Base-by-base conservation (phyloP, 176 grass and related monocot genomes). In the Microstegium vimineum region DNA sequence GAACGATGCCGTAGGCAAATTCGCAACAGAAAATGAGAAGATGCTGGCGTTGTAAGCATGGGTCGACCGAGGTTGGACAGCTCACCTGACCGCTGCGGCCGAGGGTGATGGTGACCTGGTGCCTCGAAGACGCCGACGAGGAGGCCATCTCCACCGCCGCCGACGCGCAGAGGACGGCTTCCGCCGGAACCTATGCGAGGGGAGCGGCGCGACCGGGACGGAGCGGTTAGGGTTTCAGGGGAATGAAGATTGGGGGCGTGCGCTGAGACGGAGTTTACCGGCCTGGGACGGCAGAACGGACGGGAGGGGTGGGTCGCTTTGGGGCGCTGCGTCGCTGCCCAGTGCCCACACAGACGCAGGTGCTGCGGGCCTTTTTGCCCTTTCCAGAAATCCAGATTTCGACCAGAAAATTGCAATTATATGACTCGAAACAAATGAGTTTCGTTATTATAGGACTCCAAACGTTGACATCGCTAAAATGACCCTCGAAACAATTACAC, bases 81-180 rank as follows among this genome's bases (percentile, higher is more conserved):
- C 82, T 88, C 49, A 94, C 92, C 92, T 91, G 86, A 60, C 89
- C 89, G 73, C 92, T 91, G 59, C 86, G 83, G 49, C 92, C 92
- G 40, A 94, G 84, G 28, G 92, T 94, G 77, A 94, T 94, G 83
- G 92, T 91, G 76, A 94, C 86, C 41, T 81, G 72, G 30, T 85
- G 45, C 86, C 86, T 87, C 57, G 78, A 86, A 23, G 79, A 86
- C 52, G 86, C 69, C 28, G 70, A 65, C 49, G 82, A 83, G 47
- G 88, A 90, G 40, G 84, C 80, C 75, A 83, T 83, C 83, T 33
- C 67, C 68, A 7, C 46, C 52, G 26, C 77, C 30, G 51, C 74
- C 23, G 38, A 18, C 49, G 12, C 35, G 27, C 28, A 47, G 36
- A 67, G 27, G 36, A 22, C 1, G 38, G 35, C 67, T 78, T 78